These are phyloP conservation scores for Pseudopediastrum boryanum DNA, from an alignment of 139 green algal species.

Conservation along the genomic window DNA sequence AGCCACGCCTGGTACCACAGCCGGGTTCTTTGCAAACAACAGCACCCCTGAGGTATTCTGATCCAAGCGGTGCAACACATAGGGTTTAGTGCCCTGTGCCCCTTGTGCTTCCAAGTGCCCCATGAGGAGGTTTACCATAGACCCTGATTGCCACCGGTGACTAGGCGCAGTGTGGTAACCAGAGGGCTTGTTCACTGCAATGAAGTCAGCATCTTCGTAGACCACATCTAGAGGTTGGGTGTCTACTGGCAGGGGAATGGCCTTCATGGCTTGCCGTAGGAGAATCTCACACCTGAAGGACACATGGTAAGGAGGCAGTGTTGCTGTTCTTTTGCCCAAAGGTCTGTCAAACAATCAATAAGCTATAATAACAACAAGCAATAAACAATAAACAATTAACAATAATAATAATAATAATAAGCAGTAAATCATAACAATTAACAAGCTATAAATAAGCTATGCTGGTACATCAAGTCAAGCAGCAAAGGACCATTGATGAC, in stretches of 20 bases:
- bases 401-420: neutral
- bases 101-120: slow-evolving; percentile 41
- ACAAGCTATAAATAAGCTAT: neutral
- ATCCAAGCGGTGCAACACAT: slow-evolving; percentile 76
- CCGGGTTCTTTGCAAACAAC: slow-evolving; percentile 75
- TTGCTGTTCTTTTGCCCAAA: neutral
- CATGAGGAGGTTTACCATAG: slow-evolving; percentile 82
- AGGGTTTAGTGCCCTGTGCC: neutral
- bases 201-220: slow-evolving; percentile 75
- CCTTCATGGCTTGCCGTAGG: slow-evolving; percentile 52
- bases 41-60: slow-evolving; percentile 85
- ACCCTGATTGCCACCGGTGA: slow-evolving; percentile 71
- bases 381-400: neutral
- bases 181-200: slow-evolving; percentile 84
- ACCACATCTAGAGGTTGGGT: slow-evolving; percentile 53
- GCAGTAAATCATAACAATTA: neutral
- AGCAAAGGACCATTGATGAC: too few relatives aligned
- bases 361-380: neutral
- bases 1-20: slow-evolving; percentile 61
- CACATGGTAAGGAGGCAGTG: neutral
- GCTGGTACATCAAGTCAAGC: neutral
- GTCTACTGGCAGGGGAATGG: slow-evolving; percentile 66
- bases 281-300: slow-evolving; percentile 14
- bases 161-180: slow-evolving; percentile 73
- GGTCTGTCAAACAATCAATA: neutral